These are phyloP conservation scores for Fusarium globosum DNA, from an alignment of 2,329 filamentous ascomycete species.

Conservation along the genomic window DNA sequence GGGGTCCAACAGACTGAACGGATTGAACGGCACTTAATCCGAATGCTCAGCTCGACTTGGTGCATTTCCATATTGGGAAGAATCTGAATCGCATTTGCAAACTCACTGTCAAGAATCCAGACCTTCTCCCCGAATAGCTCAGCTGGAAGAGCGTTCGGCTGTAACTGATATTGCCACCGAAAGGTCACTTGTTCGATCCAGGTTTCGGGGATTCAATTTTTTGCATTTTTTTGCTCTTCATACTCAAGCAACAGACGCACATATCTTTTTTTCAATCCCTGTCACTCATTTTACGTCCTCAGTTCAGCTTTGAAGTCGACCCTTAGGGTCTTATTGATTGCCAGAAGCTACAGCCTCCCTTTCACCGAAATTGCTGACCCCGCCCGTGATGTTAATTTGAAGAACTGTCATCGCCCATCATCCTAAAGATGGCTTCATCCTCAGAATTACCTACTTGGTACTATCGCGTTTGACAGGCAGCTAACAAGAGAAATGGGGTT, in stretches of 20 bases:
- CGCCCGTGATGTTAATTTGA: background rate
- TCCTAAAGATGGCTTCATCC: background rate
- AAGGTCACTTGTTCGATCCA: slow-evolving; percentile 41
- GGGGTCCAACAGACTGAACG: background rate
- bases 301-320: accelerated
- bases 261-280: background rate
- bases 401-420: background rate
- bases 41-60: background rate
- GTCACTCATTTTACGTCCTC: accelerated
- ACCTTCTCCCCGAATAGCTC: slow-evolving; percentile 38
- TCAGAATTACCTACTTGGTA: background rate
- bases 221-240: background rate
- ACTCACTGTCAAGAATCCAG: background rate
- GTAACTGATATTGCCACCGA: slow-evolving; percentile 33
- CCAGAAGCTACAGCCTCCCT: accelerated
- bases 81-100: accelerated
- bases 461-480: background rate
- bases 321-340: too few species aligned
- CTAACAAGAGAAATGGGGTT: accelerated
- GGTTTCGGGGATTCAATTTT: slow-evolving; percentile 31
- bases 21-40: too few species aligned
- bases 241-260: background rate
- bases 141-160: slow-evolving; percentile 41
- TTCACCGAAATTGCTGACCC: background rate
- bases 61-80: accelerated